These are phyloP conservation scores for Calycina herbarum DNA, from an alignment of 2,329 filamentous ascomycete genomes.

Conservation along the genomic window DNA sequence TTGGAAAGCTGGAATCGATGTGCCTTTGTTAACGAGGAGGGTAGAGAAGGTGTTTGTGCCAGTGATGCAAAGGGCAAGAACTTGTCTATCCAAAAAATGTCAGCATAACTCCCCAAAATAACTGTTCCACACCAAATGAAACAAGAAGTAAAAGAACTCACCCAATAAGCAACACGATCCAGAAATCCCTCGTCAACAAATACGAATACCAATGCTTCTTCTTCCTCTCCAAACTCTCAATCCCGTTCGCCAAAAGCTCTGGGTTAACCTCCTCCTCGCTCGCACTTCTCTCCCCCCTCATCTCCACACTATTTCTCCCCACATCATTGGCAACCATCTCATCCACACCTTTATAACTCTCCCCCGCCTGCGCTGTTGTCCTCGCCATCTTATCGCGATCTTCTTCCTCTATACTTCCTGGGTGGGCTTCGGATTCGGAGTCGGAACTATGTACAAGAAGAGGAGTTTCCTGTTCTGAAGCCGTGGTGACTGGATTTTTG, in stretches of 20 bases:
- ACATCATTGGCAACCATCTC: conserved; percentile 22
- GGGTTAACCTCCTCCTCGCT: conserved; percentile 24
- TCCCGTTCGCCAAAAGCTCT: conserved; percentile 41
- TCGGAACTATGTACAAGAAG: conserved; percentile 35
- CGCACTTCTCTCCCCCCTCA: conserved; percentile 12
- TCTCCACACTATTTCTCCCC: conserved; percentile 21
- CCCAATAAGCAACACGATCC: conserved; percentile 76
- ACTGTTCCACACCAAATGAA: neutral
- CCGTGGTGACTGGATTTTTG: conserved; percentile 21
- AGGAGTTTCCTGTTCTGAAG: conserved; percentile 23
- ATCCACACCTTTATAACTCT: conserved; percentile 30
- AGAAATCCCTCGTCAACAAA: conserved; percentile 83
- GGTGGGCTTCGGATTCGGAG: conserved; percentile 11
- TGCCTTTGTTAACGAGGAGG: conserved; percentile 66
- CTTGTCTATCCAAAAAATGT: conserved; percentile 52
- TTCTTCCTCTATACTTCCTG: conserved; percentile 10
- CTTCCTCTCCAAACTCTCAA: conserved; percentile 55
- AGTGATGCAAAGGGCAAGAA: conserved; percentile 86
- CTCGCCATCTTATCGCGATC: conserved; percentile 17
- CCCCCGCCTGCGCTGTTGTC: conserved; percentile 19
- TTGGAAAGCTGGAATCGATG: conserved; percentile 91
- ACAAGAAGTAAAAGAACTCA: conserved; percentile 41
- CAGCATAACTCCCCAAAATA: neutral
- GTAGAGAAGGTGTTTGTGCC: conserved; percentile 87
- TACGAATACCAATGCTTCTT: conserved; percentile 68